Base-by-base conservation (phyloP, 805 yeast genomes). In the Zygotorulaspora sp. region DNA sequence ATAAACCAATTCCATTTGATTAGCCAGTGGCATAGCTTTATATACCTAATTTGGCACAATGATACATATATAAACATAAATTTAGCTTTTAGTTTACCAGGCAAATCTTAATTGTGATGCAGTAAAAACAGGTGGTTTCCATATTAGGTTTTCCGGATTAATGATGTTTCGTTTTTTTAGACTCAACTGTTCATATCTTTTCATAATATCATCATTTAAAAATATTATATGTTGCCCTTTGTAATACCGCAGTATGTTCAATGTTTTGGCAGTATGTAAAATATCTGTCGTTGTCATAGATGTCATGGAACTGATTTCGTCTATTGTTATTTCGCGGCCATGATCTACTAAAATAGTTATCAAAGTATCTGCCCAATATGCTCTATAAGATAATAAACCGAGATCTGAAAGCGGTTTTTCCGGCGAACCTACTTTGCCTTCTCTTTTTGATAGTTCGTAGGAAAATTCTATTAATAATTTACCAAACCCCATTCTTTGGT, bases 261-360 rank as follows among this genome's bases (percentile, higher is more conserved):
- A 69, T 2, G 96, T 86, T 51, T 92, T 92, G 38, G 95, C 74
- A 0, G 98, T 92, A 59, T 92, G 97, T 33, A 92, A 66, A 36
- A 92, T 86, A 63, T 92, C 98, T 2, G 95, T 84, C 1, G 97
- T 88, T 8, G 98, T 92, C 96, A 92, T 90, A 10, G 97, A 77
- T 0, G 97, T 86, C 34, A 78, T 64, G 9, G 80, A 68, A 21
- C 96, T 82, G 12, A 92, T 83, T 50, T 90, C 97, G 53, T 92
- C 98, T 38, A 92, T 88, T 2, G 94, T 82, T 34, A 81, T 75
- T 43, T 82, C 87, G 11, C 70, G 64, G 21, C 73, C 68, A 38
- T 68, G 70, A 49, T 84, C 92, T 25, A 82, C 80, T 25, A 92
- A 66, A 19, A 87, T 58, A 36, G 77, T 78, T 9, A 88, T 79